Conservation (phyloP, 1,284 basidiomycete genomes). For the Calocybe gambosa region DNA sequence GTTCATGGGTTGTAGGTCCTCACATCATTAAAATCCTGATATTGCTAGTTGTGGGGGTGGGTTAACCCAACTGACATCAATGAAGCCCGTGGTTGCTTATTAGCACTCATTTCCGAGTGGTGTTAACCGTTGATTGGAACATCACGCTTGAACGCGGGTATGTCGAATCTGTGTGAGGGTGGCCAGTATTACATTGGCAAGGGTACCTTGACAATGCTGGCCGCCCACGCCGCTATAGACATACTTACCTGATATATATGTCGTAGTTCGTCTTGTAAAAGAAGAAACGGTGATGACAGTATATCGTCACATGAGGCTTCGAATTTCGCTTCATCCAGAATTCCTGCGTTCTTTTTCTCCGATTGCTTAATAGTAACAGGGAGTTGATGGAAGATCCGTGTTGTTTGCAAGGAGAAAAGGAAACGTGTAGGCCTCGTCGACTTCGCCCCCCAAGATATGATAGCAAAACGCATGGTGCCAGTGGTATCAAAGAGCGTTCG, state of each 20-base stretch:
- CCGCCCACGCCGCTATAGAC: no score
- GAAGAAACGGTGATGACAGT: neutral
- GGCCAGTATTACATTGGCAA: conserved; percentile 14
- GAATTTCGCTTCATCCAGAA: neutral
- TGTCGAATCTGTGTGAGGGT: conserved; percentile 21
- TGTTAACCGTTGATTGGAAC: conserved; percentile 15
- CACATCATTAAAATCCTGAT: no score
- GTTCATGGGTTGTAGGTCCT: conserved; percentile 18
- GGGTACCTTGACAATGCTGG: no score
- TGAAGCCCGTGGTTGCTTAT: conserved; percentile 17
- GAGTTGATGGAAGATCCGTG: neutral
- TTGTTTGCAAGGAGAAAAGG: neutral
- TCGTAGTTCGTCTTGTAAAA: neutral
- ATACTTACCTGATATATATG: neutral
- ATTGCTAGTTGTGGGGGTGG: no score
- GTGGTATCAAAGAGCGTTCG: no score
- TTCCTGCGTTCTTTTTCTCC: neutral
- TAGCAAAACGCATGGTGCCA: no score
- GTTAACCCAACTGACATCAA: conserved; percentile 19
- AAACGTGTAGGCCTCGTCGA: no score
- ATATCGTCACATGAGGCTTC: neutral
- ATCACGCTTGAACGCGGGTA: conserved; percentile 18
- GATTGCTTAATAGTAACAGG: neutral
- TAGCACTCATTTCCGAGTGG: no score
- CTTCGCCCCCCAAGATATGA: no score